Percentiles rank a stretch among this genome's conserved stretches.
Conservation (phyloP, 192 early-diverging fungal species). For the Fimicolochytrium jonesii region DNA sequence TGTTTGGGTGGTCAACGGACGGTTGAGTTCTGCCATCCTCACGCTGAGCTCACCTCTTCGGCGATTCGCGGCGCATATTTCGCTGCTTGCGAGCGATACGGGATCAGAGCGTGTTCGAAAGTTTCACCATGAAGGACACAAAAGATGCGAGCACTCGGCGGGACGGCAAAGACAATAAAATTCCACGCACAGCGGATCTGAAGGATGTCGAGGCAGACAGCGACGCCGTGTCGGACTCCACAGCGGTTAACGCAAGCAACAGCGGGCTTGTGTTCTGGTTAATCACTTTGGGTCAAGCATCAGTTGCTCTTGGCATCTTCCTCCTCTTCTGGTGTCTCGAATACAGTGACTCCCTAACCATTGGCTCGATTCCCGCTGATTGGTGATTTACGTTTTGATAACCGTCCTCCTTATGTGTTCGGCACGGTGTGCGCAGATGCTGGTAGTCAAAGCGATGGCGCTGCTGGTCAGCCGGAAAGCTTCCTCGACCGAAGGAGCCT, state of each 20-base stretch:
- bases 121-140: no score
- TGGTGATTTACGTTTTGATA: background rate
- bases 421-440: background rate
- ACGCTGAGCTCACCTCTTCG: no score
- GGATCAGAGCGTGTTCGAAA: no score
- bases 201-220: constrained; percentile 2
- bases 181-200: background rate
- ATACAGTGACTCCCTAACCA: background rate
- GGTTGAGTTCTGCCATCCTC: no score
- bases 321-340: background rate
- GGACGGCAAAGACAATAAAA: background rate
- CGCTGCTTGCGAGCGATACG: no score
- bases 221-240: background rate
- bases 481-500: background rate
- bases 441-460: background rate
- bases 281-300: background rate
- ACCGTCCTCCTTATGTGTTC: background rate
- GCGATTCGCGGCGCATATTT: no score
- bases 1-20: no score
- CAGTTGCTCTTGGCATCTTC: background rate
- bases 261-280: background rate
- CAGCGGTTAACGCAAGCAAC: background rate
- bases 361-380: background rate
- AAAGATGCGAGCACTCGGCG: background rate
- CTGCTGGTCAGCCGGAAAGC: constrained; percentile 1